Percentiles rank a stretch among this genome's conserved stretches.
These are phyloP conservation scores for Cutaneotrichosporon mucoides DNA, from an alignment of 1,284 basidiomycete species.

Conservation along the genomic window DNA sequence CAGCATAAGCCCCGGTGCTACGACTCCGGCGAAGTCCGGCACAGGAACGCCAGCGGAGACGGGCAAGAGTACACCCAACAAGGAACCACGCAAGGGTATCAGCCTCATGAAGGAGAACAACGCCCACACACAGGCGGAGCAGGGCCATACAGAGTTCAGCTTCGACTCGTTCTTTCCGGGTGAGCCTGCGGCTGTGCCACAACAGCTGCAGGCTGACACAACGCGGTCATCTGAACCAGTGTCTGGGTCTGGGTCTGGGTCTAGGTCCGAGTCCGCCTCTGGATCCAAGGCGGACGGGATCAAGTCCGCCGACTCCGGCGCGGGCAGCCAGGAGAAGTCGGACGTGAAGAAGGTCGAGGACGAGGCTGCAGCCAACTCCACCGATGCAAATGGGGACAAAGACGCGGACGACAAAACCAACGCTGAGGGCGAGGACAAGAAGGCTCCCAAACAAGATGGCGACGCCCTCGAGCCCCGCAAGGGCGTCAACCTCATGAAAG, in stretches of 20 bases:
- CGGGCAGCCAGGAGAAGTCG: constrained; percentile 22
- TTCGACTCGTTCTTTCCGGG: neutral
- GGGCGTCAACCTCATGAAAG: constrained; percentile 11
- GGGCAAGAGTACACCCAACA: neutral
- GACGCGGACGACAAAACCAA: neutral
- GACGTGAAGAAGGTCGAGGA: constrained; percentile 71
- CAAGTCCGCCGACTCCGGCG: neutral
- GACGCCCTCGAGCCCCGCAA: neutral
- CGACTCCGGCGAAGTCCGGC: too few species aligned
- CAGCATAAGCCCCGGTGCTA: too few species aligned
- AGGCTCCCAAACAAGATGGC: neutral
- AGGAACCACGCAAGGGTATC: neutral
- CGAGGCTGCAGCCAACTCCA: constrained; percentile 38
- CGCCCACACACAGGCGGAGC: neutral
- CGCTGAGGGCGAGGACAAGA: neutral
- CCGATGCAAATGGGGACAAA: constrained; percentile 1
- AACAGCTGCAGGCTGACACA: too few species aligned
- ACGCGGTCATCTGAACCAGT: too few species aligned
- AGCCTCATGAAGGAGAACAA: constrained; percentile 2
- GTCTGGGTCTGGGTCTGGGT: too few species aligned
- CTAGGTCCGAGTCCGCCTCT: too few species aligned
- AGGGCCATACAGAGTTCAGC: neutral
- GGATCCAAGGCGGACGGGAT: neutral
- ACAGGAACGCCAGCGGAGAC: neutral
- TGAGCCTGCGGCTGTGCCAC: too few species aligned